Evolutionary conservation across 2,329 filamentous ascomycete species (phyloP).

Genomic region (Arthrobotrys entomopaga): DNA sequence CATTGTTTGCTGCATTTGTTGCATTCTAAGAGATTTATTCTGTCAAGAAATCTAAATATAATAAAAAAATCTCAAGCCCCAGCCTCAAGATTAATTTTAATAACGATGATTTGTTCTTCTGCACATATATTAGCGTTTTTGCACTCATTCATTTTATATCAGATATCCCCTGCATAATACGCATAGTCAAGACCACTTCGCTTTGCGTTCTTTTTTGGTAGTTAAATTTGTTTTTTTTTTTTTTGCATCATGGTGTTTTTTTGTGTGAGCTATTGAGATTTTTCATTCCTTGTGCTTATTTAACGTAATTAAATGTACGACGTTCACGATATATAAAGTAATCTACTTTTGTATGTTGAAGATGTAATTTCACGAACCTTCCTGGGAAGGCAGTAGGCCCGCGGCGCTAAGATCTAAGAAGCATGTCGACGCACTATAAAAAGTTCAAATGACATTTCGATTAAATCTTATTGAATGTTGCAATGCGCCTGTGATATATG

Average conservation of each 20-base stretch:
- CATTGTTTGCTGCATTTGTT: slow-evolving; percentile 20
- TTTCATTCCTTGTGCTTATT: neutral
- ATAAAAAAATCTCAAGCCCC: too few species aligned
- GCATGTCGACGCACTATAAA: too few species aligned
- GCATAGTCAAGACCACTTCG: slow-evolving; percentile 31
- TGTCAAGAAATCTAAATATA: neutral
- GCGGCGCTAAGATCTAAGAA: slow-evolving; percentile 1
- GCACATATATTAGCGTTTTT: neutral
- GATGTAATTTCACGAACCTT: slow-evolving; percentile 20
- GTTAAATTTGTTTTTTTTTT: slow-evolving; percentile 4
- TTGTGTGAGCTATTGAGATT: neutral
- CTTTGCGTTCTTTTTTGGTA: slow-evolving; percentile 15
- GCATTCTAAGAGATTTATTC: slow-evolving; percentile 16
- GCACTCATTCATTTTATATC: slow-evolving; percentile 10
- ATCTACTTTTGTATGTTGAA: slow-evolving; percentile 7
- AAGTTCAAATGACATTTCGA: too few species aligned
- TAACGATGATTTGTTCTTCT: neutral
- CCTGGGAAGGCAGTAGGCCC: slow-evolving; percentile 42
- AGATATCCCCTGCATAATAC: slow-evolving; percentile 32
- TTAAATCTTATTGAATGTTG: neutral
- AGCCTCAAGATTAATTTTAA: too few species aligned
- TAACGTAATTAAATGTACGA: slow-evolving; percentile 25
- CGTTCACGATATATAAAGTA: neutral
- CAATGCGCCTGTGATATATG: neutral
- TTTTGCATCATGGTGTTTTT: neutral